Conservation (phyloP, 495 filamentous ascomycete genomes). For the Gamarada debralockiae region DNA sequence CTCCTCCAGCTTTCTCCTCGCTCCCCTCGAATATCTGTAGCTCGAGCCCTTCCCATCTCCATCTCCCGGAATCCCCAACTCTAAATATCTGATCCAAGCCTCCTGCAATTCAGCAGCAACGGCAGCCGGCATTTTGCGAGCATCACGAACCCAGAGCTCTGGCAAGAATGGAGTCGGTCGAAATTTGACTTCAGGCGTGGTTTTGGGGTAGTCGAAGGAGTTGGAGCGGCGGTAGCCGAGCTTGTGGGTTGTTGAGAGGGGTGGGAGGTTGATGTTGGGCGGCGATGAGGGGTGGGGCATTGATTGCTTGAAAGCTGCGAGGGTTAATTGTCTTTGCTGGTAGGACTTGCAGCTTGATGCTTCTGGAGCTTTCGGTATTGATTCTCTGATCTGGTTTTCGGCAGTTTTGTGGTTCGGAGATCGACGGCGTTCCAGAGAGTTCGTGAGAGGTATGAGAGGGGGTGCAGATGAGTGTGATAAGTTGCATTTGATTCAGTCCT, state of each 20-base stretch:
- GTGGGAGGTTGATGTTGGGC: conserved; percentile 3
- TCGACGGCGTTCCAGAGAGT: too few species aligned
- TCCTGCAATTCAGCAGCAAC: conserved; percentile 4
- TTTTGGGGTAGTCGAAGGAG: neutral
- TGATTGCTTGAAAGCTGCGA: too few species aligned
- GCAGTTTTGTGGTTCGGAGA: too few species aligned
- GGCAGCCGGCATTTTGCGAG: neutral
- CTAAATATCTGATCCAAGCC: conserved; percentile 4
- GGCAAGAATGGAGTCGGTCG: conserved; percentile 2
- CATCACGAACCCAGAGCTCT: conserved; percentile 12
- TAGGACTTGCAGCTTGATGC: too few species aligned
- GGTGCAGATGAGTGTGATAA: too few species aligned
- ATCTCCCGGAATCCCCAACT: conserved; percentile 1
- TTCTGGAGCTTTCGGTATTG: too few species aligned
- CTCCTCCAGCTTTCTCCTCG: conserved; percentile 4
- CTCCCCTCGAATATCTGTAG: neutral
- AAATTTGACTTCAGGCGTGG: conserved; percentile 1
- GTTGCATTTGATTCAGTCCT: too few species aligned
- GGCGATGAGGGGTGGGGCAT: too few species aligned
- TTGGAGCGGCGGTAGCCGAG: conserved; percentile 1
- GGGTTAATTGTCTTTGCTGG: too few species aligned
- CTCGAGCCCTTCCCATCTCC: neutral
- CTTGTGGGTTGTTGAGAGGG: neutral
- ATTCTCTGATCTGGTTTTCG: too few species aligned
- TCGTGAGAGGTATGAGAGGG: too few species aligned